These are phyloP conservation scores for Suaeda aralocaspica DNA, from an alignment of 148 eudicot genomes.

Conservation along the genomic window DNA sequence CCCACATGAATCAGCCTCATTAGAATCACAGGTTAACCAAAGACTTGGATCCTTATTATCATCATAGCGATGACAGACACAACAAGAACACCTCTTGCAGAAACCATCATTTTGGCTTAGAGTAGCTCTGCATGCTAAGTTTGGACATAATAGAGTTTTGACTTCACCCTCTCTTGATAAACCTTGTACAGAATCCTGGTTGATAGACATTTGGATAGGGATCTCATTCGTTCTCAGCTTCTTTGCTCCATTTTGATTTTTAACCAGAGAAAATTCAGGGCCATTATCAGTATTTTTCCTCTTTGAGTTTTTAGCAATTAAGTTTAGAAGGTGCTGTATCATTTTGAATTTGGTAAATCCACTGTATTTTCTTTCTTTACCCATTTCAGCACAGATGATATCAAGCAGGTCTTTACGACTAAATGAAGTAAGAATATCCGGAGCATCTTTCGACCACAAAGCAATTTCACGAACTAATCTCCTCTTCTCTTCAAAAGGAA, in stretches of 20 bases:
- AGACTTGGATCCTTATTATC: conserved; percentile 65
- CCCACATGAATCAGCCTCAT: conserved; percentile 36
- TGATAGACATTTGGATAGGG: conserved; percentile 11
- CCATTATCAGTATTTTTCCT: conserved; percentile 17
- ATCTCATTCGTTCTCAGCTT: conserved; percentile 40
- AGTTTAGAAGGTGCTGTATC: conserved; percentile 49
- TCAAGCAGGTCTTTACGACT: conserved; percentile 48
- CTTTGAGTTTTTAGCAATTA: conserved; percentile 31
- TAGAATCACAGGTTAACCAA: conserved; percentile 50
- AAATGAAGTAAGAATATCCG: conserved; percentile 42
- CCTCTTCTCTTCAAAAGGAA: conserved; percentile 49
- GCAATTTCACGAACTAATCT: conserved; percentile 46
- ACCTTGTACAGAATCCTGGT: conserved; percentile 11
- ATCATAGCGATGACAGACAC: conserved; percentile 51
- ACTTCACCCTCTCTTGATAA: conserved; percentile 12
- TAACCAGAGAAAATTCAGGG: conserved; percentile 23
- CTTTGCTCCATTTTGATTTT: conserved; percentile 28
- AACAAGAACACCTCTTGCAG: conserved; percentile 64
- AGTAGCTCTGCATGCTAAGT: conserved; percentile 51
- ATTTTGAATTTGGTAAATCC: conserved; percentile 44
- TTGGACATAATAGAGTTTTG: conserved; percentile 31
- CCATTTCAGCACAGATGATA: conserved; percentile 61
- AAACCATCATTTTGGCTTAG: conserved; percentile 35
- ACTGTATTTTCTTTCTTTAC: conserved; percentile 48
- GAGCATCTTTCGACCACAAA: conserved; percentile 45